Evolutionary conservation across 495 filamentous ascomycete genomes (phyloP).

Genomic region (Trichoderma parareesei): DNA sequence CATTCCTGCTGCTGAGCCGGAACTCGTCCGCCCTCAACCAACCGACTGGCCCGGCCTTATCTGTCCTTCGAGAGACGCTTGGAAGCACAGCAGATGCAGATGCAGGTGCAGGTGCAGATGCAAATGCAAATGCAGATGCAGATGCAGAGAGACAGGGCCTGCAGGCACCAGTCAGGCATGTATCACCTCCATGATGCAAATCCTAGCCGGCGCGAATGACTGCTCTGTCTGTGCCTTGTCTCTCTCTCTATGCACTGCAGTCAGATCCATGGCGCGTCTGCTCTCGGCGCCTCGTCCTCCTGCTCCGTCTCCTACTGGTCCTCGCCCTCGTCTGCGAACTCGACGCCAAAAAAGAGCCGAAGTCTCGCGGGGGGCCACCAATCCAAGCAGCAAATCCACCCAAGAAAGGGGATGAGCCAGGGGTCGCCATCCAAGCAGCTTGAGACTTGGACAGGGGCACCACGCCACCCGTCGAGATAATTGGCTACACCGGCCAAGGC

Average conservation of each 20-base stretch:
- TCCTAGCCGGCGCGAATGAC: not conserved
- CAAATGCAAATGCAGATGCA: no score
- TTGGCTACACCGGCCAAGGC: not conserved
- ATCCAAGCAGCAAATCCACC: not conserved
- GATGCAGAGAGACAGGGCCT: no score
- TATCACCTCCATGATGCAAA: not conserved
- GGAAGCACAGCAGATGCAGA: no score
- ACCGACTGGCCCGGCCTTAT: no score
- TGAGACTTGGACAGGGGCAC: not conserved
- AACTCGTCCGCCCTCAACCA: no score
- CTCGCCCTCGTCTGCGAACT: not conserved
- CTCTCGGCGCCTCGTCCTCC: not conserved
- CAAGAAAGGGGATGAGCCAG: constrained; percentile 5
- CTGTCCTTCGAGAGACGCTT: no score
- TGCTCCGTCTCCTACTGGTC: not conserved
- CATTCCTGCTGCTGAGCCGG: not conserved
- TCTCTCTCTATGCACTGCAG: not conserved
- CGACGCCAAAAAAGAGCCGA: constrained; percentile 4
- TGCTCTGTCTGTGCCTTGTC: not conserved
- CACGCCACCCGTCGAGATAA: constrained; percentile 1
- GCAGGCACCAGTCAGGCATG: no score
- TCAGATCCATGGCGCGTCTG: not conserved
- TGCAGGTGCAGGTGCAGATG: no score
- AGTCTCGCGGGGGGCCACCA: constrained; percentile 3
- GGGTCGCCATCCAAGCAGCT: not conserved